These are phyloP conservation scores for Saraca asoca DNA, from an alignment of 331 rosid genomes.

Conservation along the genomic window DNA sequence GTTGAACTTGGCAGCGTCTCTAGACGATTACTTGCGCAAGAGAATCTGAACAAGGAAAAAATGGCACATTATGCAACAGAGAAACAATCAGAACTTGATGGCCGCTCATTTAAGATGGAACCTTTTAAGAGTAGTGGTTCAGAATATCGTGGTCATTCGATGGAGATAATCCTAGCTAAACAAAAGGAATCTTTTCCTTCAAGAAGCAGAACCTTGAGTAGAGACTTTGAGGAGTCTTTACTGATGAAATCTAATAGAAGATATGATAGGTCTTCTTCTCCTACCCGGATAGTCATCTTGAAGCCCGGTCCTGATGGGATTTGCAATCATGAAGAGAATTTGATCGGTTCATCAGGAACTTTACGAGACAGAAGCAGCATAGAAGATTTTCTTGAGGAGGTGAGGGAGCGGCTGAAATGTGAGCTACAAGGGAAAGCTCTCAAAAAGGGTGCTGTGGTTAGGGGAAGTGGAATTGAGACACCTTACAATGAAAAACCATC, in stretches of 20 bases:
- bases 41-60: too few relatives aligned
- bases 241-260: constrained; percentile 47
- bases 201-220: constrained; percentile 68
- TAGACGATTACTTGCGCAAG: too few relatives aligned
- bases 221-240: constrained; percentile 78
- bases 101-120: too few relatives aligned
- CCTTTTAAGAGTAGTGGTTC: too few relatives aligned
- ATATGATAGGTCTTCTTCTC: constrained; percentile 43
- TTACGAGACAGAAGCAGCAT: constrained; percentile 67
- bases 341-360: constrained; percentile 60
- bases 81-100: too few relatives aligned
- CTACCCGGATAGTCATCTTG: constrained; percentile 81
- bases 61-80: too few relatives aligned
- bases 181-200: constrained; percentile 47
- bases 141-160: constrained; percentile 36
- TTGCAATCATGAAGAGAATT: constrained; percentile 58
- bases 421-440: constrained; percentile 73
- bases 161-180: constrained; percentile 47
- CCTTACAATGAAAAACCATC: constrained; percentile 76
- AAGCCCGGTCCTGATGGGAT: constrained; percentile 87
- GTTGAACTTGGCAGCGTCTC: too few relatives aligned
- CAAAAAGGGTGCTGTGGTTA: constrained; percentile 57
- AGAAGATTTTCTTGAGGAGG: constrained; percentile 95
- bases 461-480: constrained; percentile 90
- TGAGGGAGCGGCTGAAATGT: constrained; percentile 76